phyloP scores from a whole-genome alignment of 2,329 filamentous ascomycete genomes.

The Hymenoscyphus repandus region DNA sequence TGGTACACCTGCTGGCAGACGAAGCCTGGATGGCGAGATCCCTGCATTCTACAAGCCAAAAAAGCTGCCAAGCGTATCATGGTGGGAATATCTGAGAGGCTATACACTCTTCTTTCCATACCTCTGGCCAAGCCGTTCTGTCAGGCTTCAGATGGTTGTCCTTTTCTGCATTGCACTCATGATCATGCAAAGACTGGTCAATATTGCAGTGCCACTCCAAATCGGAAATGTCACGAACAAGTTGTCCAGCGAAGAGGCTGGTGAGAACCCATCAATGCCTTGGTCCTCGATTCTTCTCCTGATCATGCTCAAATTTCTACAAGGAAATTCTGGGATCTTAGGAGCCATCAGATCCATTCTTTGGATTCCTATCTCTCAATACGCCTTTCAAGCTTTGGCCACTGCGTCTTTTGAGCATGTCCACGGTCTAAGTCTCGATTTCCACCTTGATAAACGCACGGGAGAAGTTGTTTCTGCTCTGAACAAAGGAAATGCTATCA shows the following conservation, averaged over 20 bases:
- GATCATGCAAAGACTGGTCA: constrained; percentile 74
- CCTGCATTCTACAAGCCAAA: constrained; percentile 85
- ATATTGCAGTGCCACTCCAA: constrained; percentile 79
- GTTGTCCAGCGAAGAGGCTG: constrained; percentile 52
- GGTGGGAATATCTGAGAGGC: constrained; percentile 92
- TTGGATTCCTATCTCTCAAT: constrained; percentile 96
- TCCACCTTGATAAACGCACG: constrained; percentile 93
- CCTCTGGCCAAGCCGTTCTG: constrained; percentile 84
- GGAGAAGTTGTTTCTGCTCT: constrained; percentile 93
- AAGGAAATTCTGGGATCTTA: constrained; percentile 82
- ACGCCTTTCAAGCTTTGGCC: constrained; percentile 90
- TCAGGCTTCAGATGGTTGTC: constrained; percentile 70
- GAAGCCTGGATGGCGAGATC: constrained; percentile 47
- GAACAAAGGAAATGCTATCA: constrained; percentile 94
- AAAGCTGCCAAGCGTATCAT: constrained; percentile 79
- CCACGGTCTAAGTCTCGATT: constrained; percentile 89
- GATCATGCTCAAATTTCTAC: constrained; percentile 72
- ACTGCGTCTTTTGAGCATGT: constrained; percentile 97
- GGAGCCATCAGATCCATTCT: constrained; percentile 76
- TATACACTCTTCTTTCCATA: constrained; percentile 96
- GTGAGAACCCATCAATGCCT: constrained; percentile 45
- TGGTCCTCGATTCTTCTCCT: constrained; percentile 73
- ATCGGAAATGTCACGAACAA: constrained; percentile 74
- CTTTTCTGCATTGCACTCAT: constrained; percentile 78
- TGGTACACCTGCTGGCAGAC: constrained; percentile 30